A percentile compares a stretch with the other conserved stretches of the same genome.
These are phyloP conservation scores for Globisporangium cylindrosporum DNA, from an alignment of 352 stramenopile genomes.

Conservation along the genomic window DNA sequence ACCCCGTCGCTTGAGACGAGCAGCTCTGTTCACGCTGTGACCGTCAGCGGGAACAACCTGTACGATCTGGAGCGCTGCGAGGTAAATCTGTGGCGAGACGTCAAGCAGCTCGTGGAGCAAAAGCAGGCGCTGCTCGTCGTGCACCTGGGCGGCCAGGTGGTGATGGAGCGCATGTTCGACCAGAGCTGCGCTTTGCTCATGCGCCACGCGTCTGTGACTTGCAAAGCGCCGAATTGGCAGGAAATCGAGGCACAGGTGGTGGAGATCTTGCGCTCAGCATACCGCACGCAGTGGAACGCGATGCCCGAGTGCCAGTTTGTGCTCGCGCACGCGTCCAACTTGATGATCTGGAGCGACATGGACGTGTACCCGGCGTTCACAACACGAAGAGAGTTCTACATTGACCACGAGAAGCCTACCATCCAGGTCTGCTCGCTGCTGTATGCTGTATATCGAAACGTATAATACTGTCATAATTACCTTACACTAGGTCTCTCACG, in stretches of 20 bases:
- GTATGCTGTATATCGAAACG: too few species aligned
- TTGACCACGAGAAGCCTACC: conserved; percentile 62
- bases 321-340: conserved; percentile 62
- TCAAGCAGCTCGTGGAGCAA: conserved; percentile 34
- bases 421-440: conserved; percentile 26
- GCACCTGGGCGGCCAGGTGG: conserved; percentile 70
- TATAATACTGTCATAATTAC: not conserved
- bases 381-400: conserved; percentile 42
- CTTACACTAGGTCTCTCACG: not conserved
- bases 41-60: conserved; percentile 52
- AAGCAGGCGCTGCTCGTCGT: conserved; percentile 41
- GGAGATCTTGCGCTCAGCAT: conserved; percentile 57
- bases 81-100: conserved; percentile 42
- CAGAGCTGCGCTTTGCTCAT: conserved; percentile 58
- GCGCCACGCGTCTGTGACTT: conserved; percentile 34
- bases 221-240: conserved; percentile 29
- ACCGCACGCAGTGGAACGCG: conserved; percentile 70
- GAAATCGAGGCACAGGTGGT: conserved; percentile 44
- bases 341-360: conserved; percentile 81
- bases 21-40: conserved; percentile 25
- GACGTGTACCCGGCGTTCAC: conserved; percentile 74
- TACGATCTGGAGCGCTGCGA: conserved; percentile 45
- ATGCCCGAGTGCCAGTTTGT: conserved; percentile 40
- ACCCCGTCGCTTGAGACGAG: conserved; percentile 42
- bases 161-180: conserved; percentile 68